These are phyloP conservation scores for Diaporthe vexans DNA, from an alignment of 2,329 filamentous ascomycete genomes.

Conservation along the genomic window DNA sequence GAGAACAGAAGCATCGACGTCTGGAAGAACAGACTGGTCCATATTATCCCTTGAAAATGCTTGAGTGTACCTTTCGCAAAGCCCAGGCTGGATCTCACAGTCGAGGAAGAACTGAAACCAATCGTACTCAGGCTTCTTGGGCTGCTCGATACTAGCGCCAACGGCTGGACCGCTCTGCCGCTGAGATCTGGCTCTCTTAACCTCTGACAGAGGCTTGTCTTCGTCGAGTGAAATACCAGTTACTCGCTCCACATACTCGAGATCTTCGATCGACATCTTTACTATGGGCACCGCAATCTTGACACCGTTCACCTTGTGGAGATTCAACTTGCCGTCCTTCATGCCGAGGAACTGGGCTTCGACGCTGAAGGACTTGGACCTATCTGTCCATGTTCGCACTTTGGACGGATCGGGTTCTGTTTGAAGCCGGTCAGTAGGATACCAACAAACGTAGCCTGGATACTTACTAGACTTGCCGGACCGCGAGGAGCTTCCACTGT, in stretches of 20 bases:
- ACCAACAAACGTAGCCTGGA: background rate
- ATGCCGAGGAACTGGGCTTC: constrained; percentile 96
- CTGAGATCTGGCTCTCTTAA: constrained; percentile 69
- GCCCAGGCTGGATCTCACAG: constrained; percentile 90
- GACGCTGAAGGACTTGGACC: constrained; percentile 95
- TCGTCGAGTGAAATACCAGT: constrained; percentile 94
- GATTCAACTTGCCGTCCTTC: constrained; percentile 95
- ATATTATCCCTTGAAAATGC: constrained; percentile 93
- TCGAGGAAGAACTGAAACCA: constrained; percentile 99
- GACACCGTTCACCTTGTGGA: constrained; percentile 97
- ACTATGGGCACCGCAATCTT: constrained; percentile 96
- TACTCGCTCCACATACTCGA: constrained; percentile 91
- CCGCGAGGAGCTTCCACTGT: constrained; percentile 65
- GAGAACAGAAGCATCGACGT: constrained; percentile 86
- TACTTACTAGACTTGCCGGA: constrained; percentile 81
- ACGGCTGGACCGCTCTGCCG: constrained; percentile 53
- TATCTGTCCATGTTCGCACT: constrained; percentile 93
- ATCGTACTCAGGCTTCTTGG: constrained; percentile 84
- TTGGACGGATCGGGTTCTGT: constrained; percentile 86
- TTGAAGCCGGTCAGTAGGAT: constrained; percentile 24
- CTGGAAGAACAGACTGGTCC: constrained; percentile 92
- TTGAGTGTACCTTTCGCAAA: constrained; percentile 94
- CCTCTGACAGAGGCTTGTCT: constrained; percentile 91
- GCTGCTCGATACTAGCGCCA: constrained; percentile 74
- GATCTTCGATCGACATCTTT: constrained; percentile 96